Percentiles rank a stretch among this genome's conserved stretches.
These are phyloP conservation scores for Coelastrella sp. DNA, from an alignment of 139 green algal species.

Conservation along the genomic window DNA sequence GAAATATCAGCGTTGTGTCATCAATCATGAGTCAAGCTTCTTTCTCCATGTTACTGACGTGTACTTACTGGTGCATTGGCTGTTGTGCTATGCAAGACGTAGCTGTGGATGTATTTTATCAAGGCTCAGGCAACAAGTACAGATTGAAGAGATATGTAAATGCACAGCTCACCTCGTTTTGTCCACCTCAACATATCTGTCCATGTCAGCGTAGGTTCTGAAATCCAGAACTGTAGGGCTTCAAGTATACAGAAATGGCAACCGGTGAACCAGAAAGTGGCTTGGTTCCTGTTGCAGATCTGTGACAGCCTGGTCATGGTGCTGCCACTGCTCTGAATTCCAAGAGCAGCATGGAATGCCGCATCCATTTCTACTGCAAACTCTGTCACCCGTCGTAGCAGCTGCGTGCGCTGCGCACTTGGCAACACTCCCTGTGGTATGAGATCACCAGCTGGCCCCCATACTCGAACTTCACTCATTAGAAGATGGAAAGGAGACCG, in stretches of 20 bases:
- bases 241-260: constrained; percentile 8
- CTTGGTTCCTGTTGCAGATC: not conserved
- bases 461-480: not conserved
- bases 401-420: not conserved
- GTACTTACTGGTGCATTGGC: too few relatives aligned
- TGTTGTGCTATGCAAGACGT: not conserved
- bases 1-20: too few relatives aligned
- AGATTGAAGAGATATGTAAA: not conserved
- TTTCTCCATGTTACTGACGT: too few relatives aligned
- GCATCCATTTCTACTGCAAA: not conserved
- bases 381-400: not conserved
- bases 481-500: not conserved
- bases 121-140: not conserved
- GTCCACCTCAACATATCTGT: not conserved
- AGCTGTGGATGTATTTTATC: not conserved
- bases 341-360: too few relatives aligned
- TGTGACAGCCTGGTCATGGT: not conserved
- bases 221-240: not conserved
- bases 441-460: not conserved
- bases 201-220: not conserved
- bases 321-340: not conserved
- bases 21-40: too few relatives aligned
- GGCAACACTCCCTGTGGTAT: not conserved
- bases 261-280: not conserved
- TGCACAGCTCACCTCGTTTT: not conserved